These are phyloP conservation scores for Exophiala xenobiotica DNA, from an alignment of 2,329 filamentous ascomycete genomes.

Conservation along the genomic window DNA sequence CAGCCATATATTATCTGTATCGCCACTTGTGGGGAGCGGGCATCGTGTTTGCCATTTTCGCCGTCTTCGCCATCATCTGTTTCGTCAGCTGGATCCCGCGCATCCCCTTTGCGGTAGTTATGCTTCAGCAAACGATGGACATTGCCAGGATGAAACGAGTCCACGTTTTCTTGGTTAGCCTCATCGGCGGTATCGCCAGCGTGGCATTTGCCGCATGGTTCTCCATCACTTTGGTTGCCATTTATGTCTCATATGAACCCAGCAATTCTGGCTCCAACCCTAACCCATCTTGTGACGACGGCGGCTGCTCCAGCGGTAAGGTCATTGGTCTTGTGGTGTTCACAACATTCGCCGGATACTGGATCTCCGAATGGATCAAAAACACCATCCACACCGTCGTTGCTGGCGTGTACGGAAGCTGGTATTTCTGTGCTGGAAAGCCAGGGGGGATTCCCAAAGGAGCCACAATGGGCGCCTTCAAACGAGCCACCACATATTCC, in stretches of 20 bases:
- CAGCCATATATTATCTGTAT: conserved; percentile 80
- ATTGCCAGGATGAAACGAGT: conserved; percentile 74
- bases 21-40: conserved; percentile 76
- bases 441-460: conserved; percentile 68
- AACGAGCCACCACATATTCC: conserved; percentile 80
- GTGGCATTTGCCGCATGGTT: conserved; percentile 82
- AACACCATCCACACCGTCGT: conserved; percentile 88
- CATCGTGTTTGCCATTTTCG: conserved; percentile 82
- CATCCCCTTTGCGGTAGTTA: conserved; percentile 87
- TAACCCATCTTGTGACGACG: conserved; percentile 56
- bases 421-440: conserved; percentile 76
- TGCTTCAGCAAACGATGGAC: conserved; percentile 83
- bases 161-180: conserved; percentile 81
- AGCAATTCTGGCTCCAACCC: conserved; percentile 39
- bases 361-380: conserved; percentile 91
- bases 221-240: conserved; percentile 77
- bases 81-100: conserved; percentile 87
- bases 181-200: conserved; percentile 75
- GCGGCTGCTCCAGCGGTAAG: conserved; percentile 67
- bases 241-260: conserved; percentile 83
- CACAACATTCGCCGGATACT: conserved; percentile 88
- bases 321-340: conserved; percentile 85
- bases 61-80: conserved; percentile 74
- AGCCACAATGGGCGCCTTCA: conserved; percentile 79
- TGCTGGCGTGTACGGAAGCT: conserved; percentile 84